Percentiles rank a stretch among this genome's conserved stretches.
Conservation (phyloP, 441 rosid genomes). For the California macrophylla region DNA sequence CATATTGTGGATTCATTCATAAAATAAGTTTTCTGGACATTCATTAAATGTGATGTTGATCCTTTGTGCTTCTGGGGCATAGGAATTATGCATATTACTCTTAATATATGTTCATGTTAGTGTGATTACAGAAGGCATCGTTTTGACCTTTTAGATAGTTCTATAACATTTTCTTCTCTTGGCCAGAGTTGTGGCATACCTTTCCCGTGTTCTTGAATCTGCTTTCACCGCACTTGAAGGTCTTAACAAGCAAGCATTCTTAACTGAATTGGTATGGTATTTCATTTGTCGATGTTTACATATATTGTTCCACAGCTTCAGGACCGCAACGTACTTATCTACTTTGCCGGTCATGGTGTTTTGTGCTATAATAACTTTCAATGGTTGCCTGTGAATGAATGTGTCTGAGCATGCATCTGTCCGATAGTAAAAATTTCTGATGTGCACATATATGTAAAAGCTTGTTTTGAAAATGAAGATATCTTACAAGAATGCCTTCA, state of each 20-base stretch:
- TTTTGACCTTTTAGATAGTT: not conserved
- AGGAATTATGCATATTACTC: not conserved
- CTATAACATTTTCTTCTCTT: constrained; percentile 18
- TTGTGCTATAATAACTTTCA: not conserved
- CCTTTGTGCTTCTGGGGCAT: constrained; percentile 1
- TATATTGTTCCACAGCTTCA: not conserved
- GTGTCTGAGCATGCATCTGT: not conserved
- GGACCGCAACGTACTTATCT: not conserved
- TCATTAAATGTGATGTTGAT: constrained; percentile 10
- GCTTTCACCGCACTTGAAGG: constrained; percentile 96
- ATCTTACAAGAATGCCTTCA: not conserved
- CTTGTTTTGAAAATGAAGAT: not conserved
- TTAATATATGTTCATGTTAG: not conserved
- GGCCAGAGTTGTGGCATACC: constrained; percentile 86
- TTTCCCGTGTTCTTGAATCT: constrained; percentile 91
- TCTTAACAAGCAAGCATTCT: constrained; percentile 95
- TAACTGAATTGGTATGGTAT: constrained; percentile 75
- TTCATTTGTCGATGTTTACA: constrained; percentile 6
- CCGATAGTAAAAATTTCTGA: not conserved
- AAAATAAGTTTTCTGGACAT: constrained; percentile 15
- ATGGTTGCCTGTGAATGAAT: not conserved
- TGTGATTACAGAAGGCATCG: not conserved
- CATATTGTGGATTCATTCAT: constrained; percentile 9
- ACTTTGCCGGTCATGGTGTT: constrained; percentile 5
- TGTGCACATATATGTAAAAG: not conserved